Conservation (phyloP, 1,284 basidiomycete species). For the Leccinum angustisporum region DNA sequence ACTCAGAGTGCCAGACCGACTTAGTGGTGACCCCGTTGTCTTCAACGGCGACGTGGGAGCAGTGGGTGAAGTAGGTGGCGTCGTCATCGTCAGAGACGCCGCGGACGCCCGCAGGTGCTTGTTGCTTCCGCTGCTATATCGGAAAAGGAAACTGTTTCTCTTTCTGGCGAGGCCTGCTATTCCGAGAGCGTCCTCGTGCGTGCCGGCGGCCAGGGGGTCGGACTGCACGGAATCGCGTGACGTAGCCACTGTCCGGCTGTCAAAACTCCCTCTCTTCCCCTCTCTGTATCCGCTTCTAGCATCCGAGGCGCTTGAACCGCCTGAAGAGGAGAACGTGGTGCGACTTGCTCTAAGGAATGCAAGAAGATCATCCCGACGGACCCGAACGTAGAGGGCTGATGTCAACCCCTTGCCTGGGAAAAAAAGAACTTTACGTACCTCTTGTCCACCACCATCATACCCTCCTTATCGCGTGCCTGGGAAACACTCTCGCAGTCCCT, state of each 20-base stretch:
- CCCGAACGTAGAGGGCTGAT: not conserved
- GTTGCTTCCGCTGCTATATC: not conserved
- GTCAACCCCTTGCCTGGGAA: not conserved
- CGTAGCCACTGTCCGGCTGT: not conserved
- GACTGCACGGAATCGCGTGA: not conserved
- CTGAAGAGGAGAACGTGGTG: constrained; percentile 19
- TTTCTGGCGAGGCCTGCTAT: constrained; percentile 1
- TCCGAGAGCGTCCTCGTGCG: not conserved
- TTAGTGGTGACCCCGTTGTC: not conserved
- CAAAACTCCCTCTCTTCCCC: not conserved
- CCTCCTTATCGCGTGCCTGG: constrained; percentile 41
- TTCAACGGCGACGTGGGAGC: not conserved
- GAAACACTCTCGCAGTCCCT: constrained; percentile 27
- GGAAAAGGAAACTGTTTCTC: constrained; percentile 4
- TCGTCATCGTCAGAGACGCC: not conserved
- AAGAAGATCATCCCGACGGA: not conserved
- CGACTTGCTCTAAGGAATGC: constrained; percentile 11
- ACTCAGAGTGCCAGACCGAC: not conserved
- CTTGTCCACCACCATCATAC: constrained; percentile 32
- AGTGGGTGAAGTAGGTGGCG: not conserved
- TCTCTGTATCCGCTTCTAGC: constrained; percentile 2
- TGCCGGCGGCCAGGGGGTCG: not conserved
- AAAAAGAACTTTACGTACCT: constrained; percentile 31
- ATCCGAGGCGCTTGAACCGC: constrained; percentile 2
- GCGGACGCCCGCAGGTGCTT: not conserved